Percentiles rank a stretch among this genome's conserved stretches.
Evolutionary conservation across 1,284 basidiomycete genomes (phyloP).

Genomic region (Trametes pubescens): DNA sequence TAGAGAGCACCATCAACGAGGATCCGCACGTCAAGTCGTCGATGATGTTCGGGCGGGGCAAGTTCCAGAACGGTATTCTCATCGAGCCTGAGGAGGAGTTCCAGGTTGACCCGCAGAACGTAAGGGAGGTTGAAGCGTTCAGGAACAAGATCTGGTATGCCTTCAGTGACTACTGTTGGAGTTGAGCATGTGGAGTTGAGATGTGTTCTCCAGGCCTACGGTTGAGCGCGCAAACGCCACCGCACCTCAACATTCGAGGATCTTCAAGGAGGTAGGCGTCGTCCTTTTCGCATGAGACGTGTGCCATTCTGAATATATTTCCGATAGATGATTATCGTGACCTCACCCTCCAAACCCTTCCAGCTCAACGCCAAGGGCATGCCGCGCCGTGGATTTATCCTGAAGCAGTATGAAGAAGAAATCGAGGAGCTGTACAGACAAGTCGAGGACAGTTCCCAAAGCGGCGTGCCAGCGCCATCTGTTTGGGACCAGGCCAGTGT

Average conservation of each 20-base stretch:
- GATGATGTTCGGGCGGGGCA: slow-evolving; percentile 51
- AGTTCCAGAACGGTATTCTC: slow-evolving; percentile 47
- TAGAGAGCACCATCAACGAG: slow-evolving; percentile 44
- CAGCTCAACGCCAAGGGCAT: slow-evolving; percentile 46
- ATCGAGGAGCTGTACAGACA: slow-evolving; percentile 43
- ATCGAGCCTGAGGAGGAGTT: slow-evolving; percentile 41
- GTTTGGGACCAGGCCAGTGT: slow-evolving; percentile 38
- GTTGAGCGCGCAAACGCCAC: slow-evolving; percentile 48
- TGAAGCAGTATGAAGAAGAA: slow-evolving; percentile 42
- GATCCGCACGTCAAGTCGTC: slow-evolving; percentile 44
- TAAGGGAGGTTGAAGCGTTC: slow-evolving; percentile 32
- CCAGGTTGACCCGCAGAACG: slow-evolving; percentile 37
- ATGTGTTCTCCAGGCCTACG: slow-evolving; percentile 40
- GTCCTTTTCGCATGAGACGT: not conserved
- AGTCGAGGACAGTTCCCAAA: slow-evolving; percentile 38
- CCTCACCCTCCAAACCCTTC: slow-evolving; percentile 42
- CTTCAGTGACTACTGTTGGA: not conserved
- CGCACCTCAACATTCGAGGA: slow-evolving; percentile 50
- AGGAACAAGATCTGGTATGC: slow-evolving; percentile 44
- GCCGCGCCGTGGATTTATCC: slow-evolving; percentile 38
- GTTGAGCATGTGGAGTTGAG: too few species aligned
- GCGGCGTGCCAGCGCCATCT: slow-evolving; percentile 34
- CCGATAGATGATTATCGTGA: slow-evolving; percentile 44
- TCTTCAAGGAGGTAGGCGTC: slow-evolving; percentile 47
- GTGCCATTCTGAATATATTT: not conserved